Base-by-base conservation (phyloP, 345 rosid genomes). In the Noccaea bulbosa region DNA sequence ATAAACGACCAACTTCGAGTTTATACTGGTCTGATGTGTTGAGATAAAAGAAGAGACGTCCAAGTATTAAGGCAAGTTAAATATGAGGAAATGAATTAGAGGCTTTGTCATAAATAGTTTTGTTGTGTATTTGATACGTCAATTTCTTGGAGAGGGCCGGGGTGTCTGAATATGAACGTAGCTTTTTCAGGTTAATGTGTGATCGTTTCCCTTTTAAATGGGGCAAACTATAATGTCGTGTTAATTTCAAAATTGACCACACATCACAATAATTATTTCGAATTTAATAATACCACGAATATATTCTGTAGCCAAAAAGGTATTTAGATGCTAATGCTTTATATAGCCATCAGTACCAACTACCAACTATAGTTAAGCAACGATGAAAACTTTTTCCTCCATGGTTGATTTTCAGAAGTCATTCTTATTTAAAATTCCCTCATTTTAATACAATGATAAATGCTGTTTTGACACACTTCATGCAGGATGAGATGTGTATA, bases 221-320 rank as follows among this genome's bases (percentile, higher is more conserved):
- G 78, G 72, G 56, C 72, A 74, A 59, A 58, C 62, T 50, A 67
- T 20, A 49, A 59, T 67, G 62, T 74, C 72, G 67, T 66, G 50
- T 62, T 73, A 55, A 53, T 65, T 64, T 65, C 51, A 32, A 66
- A 57, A 65, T 57, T 65, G 77, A 65, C 77, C 53, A 48, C 48
- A 72, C 65, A 55, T 15, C 34, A 11, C 67, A 64, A 73, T 38
- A 46, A 16, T 39, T 70, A 60, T 49, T 32, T 22, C 57, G 32
- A 58, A 58, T 54, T 64, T 6, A 24, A 11, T 35, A 35, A 37
- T 56, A 47, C 71, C 51, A 47, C 17, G 46, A 65, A 72, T 33
- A 66, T 20, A 49, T 48, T 49, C 34, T 49, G 48, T 65, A 20
- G 37, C 69, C 20, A 17, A 52, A 20, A 39, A 40, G 16, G 50